Evolutionary conservation across 2,329 filamentous ascomycete species (phyloP).

Genomic region (Cladorrhinum sp.): DNA sequence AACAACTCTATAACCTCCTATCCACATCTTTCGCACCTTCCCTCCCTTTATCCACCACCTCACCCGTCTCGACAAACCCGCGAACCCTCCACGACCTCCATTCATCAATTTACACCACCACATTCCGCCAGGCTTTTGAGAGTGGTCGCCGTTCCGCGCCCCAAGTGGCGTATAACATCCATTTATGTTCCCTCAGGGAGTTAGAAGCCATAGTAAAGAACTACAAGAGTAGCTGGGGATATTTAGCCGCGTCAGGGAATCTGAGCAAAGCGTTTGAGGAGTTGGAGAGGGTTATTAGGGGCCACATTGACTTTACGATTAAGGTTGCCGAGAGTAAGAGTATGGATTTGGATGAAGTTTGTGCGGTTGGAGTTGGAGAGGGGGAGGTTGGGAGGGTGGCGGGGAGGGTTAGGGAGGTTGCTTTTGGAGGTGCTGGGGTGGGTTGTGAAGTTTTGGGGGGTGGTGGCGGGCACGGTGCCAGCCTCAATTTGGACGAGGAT

Average conservation of each 20-base stretch:
- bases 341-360: background rate
- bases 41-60: background rate
- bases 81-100: background rate
- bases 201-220: background rate
- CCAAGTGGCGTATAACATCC: background rate
- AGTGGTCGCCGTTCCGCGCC: background rate
- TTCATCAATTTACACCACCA: background rate
- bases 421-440: too few species aligned
- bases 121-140: slow-evolving; percentile 2
- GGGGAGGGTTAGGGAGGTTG: too few species aligned
- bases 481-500: too few species aligned
- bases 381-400: too few species aligned
- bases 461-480: too few species aligned
- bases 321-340: background rate
- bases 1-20: background rate
- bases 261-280: background rate
- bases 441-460: too few species aligned
- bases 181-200: background rate
- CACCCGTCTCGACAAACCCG: background rate
- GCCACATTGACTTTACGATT: background rate
- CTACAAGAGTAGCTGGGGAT: background rate
- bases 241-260: background rate
- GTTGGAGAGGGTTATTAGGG: background rate
- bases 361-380: too few species aligned
- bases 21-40: background rate